Evolutionary conservation across 2,329 filamentous ascomycete genomes (phyloP).

Genomic region (Claviceps monticola): DNA sequence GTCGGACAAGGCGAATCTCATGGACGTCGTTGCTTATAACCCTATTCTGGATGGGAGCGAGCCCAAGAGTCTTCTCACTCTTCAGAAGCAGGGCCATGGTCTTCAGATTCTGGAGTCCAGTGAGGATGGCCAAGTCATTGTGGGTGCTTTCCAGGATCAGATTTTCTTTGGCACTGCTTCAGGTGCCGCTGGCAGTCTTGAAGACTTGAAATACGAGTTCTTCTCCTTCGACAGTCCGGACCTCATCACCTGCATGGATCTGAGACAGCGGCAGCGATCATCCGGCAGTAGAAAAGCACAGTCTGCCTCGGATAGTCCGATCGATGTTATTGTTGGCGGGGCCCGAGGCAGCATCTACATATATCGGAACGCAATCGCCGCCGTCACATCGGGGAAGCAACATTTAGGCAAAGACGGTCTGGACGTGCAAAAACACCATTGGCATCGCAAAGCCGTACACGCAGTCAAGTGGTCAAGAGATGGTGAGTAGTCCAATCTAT

Average conservation of each 20-base stretch:
- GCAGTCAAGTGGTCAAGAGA: conserved; percentile 85
- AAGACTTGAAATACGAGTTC: conserved; percentile 35
- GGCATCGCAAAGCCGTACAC: conserved; percentile 77
- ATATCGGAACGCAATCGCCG: conserved; percentile 61
- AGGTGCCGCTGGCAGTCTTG: conserved; percentile 10
- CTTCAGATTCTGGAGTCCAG: conserved; percentile 32
- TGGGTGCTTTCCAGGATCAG: conserved; percentile 24
- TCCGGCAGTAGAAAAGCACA: conserved; percentile 13
- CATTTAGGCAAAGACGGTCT: conserved; percentile 33
- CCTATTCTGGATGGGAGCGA: conserved; percentile 14
- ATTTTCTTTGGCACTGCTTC: conserved; percentile 21
- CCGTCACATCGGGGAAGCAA: conserved; percentile 31
- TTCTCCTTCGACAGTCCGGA: conserved; percentile 46
- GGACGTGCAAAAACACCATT: conserved; percentile 61
- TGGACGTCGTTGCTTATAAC: conserved; percentile 33
- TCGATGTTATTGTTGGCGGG: conserved; percentile 72
- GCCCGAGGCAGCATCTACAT: conserved; percentile 62
- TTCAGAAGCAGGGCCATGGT: conserved; percentile 21
- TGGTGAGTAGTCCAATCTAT: conserved; percentile 36
- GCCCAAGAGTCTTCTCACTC: conserved; percentile 23
- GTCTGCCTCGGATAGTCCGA: conserved; percentile 19
- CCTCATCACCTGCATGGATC: conserved; percentile 52
- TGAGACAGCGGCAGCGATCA: conserved; percentile 28
- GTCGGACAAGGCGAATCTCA: conserved; percentile 19
- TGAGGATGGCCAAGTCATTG: conserved; percentile 42